phyloP scores from a whole-genome alignment of 2,329 filamentous ascomycete genomes.

The Cadophora sp. region DNA sequence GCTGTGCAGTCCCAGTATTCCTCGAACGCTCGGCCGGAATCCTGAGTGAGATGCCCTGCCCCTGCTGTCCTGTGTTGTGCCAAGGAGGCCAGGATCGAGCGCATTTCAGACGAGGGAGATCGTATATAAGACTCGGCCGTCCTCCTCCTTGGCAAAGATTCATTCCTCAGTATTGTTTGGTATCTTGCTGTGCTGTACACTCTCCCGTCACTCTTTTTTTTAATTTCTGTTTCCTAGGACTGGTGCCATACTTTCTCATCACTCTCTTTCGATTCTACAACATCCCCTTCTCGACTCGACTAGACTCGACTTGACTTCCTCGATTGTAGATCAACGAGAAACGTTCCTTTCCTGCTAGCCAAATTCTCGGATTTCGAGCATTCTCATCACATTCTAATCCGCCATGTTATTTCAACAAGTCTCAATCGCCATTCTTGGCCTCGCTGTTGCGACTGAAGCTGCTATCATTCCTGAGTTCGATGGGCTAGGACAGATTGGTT shows the following conservation, averaged over 20 bases:
- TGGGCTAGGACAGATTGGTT: conserved; percentile 9
- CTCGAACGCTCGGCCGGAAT: conserved; percentile 11
- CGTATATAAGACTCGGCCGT: conserved; percentile 11
- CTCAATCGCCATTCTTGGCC: conserved; percentile 19
- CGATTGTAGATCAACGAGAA: conserved; percentile 36
- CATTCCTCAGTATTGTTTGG: conserved; percentile 20
- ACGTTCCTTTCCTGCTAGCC: conserved; percentile 6
- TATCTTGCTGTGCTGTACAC: conserved; percentile 14
- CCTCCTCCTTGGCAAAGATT: conserved; percentile 15
- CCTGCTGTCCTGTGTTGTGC: background rate
- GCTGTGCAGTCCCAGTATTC: conserved; percentile 15
- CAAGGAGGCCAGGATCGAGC: conserved; percentile 7
- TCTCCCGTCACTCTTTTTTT: conserved; percentile 27
- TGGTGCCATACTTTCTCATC: conserved; percentile 18
- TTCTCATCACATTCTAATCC: conserved; percentile 4
- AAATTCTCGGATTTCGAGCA: background rate
- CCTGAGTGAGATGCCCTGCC: background rate
- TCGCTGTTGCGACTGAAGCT: conserved; percentile 24
- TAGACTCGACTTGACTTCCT: conserved; percentile 28
- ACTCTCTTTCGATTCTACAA: conserved; percentile 21
- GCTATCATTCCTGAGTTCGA: conserved; percentile 24
- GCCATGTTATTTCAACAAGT: conserved; percentile 28
- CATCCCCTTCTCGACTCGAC: conserved; percentile 1
- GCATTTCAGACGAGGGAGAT: conserved; percentile 19
- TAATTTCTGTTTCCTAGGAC: conserved; percentile 23